phyloP scores from a whole-genome alignment of 2,329 filamentous ascomycete genomes.

The Alternaria arbusti region DNA sequence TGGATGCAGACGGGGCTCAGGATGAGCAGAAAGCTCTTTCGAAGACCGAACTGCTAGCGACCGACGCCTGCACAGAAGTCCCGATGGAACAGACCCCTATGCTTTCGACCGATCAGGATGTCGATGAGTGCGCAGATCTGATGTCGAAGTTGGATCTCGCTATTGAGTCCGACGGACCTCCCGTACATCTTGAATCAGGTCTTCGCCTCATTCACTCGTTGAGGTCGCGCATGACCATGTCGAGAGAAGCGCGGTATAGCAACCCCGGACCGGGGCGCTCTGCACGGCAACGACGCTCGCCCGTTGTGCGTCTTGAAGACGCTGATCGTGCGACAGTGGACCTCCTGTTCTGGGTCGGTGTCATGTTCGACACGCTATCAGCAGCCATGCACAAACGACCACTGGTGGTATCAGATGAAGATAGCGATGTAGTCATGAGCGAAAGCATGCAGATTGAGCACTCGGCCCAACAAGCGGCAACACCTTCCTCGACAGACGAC shows the following conservation, averaged over 20 bases:
- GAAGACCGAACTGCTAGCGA: background rate
- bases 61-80: background rate
- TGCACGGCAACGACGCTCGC: conserved; percentile 20
- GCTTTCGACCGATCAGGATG: conserved; percentile 15
- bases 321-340: conserved; percentile 57
- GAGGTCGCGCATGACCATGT: conserved; percentile 38
- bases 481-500: conserved; percentile 1
- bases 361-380: conserved; percentile 66
- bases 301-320: conserved; percentile 30
- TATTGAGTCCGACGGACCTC: conserved; percentile 45
- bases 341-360: conserved; percentile 63
- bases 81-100: background rate
- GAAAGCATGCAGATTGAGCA: conserved; percentile 13
- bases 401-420: conserved; percentile 54
- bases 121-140: conserved; percentile 37
- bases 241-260: conserved; percentile 12
- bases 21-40: background rate
- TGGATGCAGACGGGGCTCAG: conserved; percentile 22
- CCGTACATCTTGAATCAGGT: conserved; percentile 50
- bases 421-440: conserved; percentile 49
- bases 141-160: conserved; percentile 41
- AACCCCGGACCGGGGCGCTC: conserved; percentile 15
- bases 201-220: conserved; percentile 50
- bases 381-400: conserved; percentile 60
- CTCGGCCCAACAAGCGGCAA: background rate